Evolutionary conservation across 768 basidiomycete genomes (phyloP), one percentile per base, ranked within the genome.

Genomic region (Rhodotorula graminis): DNA sequence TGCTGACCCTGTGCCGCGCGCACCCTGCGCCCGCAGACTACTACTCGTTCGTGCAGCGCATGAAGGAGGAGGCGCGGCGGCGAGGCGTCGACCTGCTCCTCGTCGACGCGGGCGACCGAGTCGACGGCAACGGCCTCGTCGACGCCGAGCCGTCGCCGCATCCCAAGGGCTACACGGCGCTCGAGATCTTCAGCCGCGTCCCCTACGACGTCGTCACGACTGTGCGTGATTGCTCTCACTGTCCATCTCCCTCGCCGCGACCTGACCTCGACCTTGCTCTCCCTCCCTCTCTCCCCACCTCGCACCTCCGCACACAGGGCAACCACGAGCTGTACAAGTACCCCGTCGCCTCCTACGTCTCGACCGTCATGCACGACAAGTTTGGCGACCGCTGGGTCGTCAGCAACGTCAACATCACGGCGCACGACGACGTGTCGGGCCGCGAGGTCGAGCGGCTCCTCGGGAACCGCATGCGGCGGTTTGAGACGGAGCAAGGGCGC

Each of bases 391-490:
- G 88, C 58, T 93, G 92, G 80, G 82, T 96, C 60, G 87, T 91
- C 2, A 90, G 88, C 4, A 95, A 95, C 77, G 90, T 87, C 67
- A 90, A 94, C 81, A 90, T 95, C 79, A 92, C 91, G 4, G 78
- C 89, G 40, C 72, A 84, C 25, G 84, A 85, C 76, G 76, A 82
- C 53, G 66, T 46, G 44, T 14, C 80, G 23, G 83, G 46, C 2
- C 14, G 56, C 21, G n/a, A 25, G 23, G 9, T 82, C 25, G 70
- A 81, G 37, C 71, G 69, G 2, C 81, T 84, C 2, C 0, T 86
- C 53, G 86, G 86, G 31, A 81, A 84, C 33, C 16, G 69, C 29
- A 58, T 57, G 42, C 60, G 55, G 19, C 64, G 70, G 57, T 70
- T 71, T 53, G 52, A 31, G 84, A 77, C 76, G 33, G 21, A 46